Conservation (phyloP, 495 filamentous ascomycete genomes). For the Podospora comata region DNA sequence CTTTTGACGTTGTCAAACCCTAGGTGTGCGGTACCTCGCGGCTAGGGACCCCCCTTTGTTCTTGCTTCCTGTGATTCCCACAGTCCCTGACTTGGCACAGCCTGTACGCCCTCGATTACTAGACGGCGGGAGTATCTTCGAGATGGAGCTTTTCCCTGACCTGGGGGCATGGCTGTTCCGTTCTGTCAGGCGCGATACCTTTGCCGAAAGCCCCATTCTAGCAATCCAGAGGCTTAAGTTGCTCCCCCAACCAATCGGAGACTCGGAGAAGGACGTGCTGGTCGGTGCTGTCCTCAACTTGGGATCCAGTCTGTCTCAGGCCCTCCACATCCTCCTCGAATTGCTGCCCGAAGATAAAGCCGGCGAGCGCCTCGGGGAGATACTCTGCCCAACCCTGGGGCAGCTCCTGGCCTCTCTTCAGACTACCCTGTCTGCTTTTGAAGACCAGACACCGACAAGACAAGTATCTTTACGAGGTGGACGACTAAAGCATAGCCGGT, state of each 20-base stretch:
- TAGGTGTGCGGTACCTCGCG: background rate
- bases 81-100: background rate
- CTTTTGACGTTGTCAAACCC: background rate
- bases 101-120: background rate
- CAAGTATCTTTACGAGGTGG: background rate
- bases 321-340: conserved; percentile 29
- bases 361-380: conserved; percentile 29
- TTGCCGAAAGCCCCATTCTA: conserved; percentile 25
- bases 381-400: conserved; percentile 31
- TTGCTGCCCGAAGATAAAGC: conserved; percentile 30
- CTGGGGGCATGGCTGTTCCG: conserved; percentile 29
- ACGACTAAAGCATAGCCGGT: conserved; percentile 8
- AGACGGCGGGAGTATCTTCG: conserved; percentile 1
- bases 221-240: conserved; percentile 28
- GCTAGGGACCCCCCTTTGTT: background rate
- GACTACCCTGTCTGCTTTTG: conserved; percentile 20
- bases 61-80: background rate
- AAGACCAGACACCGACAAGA: background rate
- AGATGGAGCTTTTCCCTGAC: conserved; percentile 28
- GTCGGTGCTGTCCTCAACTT: conserved; percentile 32
- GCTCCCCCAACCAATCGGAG: conserved; percentile 22
- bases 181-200: conserved; percentile 23
- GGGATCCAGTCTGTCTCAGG: conserved; percentile 29
- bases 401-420: conserved; percentile 25
- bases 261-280: conserved; percentile 30